Conservation (phyloP, 768 basidiomycete species). For the Suillus weaverae region DNA sequence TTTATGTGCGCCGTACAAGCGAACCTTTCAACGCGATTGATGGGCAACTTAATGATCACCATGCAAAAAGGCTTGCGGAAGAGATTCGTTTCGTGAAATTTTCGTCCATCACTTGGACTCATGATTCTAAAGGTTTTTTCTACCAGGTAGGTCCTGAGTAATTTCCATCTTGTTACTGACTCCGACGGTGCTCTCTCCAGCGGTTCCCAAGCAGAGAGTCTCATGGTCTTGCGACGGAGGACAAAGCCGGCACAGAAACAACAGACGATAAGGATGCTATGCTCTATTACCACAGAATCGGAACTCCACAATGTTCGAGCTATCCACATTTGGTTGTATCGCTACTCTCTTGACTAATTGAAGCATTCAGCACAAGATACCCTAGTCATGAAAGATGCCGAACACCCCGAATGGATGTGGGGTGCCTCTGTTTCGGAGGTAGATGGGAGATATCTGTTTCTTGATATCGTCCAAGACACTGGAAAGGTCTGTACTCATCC, state of each 20-base stretch:
- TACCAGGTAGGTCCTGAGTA: slow-evolving; percentile 54
- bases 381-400: slow-evolving; percentile 61
- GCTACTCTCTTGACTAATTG: slow-evolving; percentile 10
- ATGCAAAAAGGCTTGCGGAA: slow-evolving; percentile 58
- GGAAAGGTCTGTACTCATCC: slow-evolving; percentile 46
- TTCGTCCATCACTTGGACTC: slow-evolving; percentile 69
- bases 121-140: slow-evolving; percentile 81
- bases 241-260: slow-evolving; percentile 58
- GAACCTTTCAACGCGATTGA: slow-evolving; percentile 51
- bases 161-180: not conserved
- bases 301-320: slow-evolving; percentile 64
- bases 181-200: slow-evolving; percentile 21
- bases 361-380: slow-evolving; percentile 58
- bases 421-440: slow-evolving; percentile 51
- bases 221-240: slow-evolving; percentile 47
- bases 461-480: slow-evolving; percentile 59
- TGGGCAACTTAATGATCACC: slow-evolving; percentile 39
- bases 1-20: slow-evolving; percentile 65
- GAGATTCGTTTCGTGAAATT: slow-evolving; percentile 79
- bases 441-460: slow-evolving; percentile 63
- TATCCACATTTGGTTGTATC: slow-evolving; percentile 6
- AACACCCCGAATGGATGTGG: slow-evolving; percentile 69
- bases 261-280: slow-evolving; percentile 64
- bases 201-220: slow-evolving; percentile 57
- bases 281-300: slow-evolving; percentile 75